Percentiles rank a stretch among this genome's conserved stretches.
Conservation (phyloP, 768 basidiomycete species). For the Hygrophorus russula region DNA sequence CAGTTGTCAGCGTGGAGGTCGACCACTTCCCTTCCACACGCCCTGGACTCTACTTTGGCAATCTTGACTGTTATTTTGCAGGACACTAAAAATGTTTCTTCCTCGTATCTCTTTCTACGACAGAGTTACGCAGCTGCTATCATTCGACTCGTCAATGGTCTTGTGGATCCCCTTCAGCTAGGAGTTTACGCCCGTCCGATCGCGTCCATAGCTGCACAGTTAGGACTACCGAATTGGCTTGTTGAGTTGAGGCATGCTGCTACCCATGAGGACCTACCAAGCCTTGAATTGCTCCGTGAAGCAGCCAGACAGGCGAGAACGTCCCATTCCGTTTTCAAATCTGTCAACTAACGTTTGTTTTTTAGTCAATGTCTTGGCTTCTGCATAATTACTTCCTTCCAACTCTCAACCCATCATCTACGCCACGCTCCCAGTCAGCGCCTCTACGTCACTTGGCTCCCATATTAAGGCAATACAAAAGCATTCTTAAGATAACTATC, state of each 20-base stretch:
- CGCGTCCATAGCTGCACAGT: slow-evolving; percentile 73
- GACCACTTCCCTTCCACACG: slow-evolving; percentile 68
- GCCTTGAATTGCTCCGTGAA: slow-evolving; percentile 66
- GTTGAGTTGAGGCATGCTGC: slow-evolving; percentile 92
- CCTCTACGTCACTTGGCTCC: slow-evolving; percentile 51
- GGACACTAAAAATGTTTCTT: slow-evolving; percentile 25
- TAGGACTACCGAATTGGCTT: slow-evolving; percentile 79
- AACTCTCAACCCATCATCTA: slow-evolving; percentile 44
- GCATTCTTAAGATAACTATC: slow-evolving; percentile 44
- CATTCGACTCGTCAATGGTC: slow-evolving; percentile 85
- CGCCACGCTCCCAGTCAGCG: slow-evolving; percentile 18
- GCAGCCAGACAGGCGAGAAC: slow-evolving; percentile 55
- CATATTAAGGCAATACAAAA: slow-evolving; percentile 65
- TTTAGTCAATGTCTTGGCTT: slow-evolving; percentile 75
- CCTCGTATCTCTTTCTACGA: slow-evolving; percentile 42
- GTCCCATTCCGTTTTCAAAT: slow-evolving; percentile 1
- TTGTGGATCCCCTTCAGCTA: slow-evolving; percentile 89
- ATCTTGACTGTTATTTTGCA: slow-evolving; percentile 49
- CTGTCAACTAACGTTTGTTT: slow-evolving; percentile 3
- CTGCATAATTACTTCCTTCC: slow-evolving; percentile 79
- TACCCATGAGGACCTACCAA: slow-evolving; percentile 92
- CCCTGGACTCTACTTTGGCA: slow-evolving; percentile 62
- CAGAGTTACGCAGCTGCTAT: slow-evolving; percentile 75
- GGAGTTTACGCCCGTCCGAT: slow-evolving; percentile 89
- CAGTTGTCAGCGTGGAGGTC: slow-evolving; percentile 76